Evolutionary conservation across 2,329 filamentous ascomycete species (phyloP).

Genomic region (Colletotrichum lentis): DNA sequence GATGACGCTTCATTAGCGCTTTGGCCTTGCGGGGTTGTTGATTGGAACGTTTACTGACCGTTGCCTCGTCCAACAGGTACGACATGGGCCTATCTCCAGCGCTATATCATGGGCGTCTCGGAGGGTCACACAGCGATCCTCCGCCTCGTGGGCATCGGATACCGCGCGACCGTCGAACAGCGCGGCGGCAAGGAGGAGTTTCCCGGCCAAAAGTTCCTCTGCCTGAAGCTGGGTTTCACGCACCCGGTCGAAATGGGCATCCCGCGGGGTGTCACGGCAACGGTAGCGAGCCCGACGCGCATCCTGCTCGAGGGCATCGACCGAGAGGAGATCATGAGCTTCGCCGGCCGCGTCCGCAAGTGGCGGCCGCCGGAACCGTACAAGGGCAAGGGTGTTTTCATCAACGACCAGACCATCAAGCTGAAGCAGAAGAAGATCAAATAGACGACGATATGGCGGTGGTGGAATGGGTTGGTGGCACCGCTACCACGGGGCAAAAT

Average conservation of each 20-base stretch:
- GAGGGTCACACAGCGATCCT: conserved; percentile 96
- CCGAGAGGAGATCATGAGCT: conserved; percentile 86
- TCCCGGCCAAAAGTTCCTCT: conserved; percentile 86
- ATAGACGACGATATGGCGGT: conserved; percentile 57
- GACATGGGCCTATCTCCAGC: conserved; percentile 86
- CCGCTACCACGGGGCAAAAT: not conserved
- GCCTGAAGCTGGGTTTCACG: conserved; percentile 94
- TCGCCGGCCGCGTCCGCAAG: conserved; percentile 85
- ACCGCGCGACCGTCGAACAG: conserved; percentile 86
- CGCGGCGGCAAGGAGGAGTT: conserved; percentile 77
- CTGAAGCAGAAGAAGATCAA: conserved; percentile 98
- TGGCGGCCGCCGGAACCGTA: conserved; percentile 97
- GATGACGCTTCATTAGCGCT: not conserved
- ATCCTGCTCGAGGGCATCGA: conserved; percentile 89
- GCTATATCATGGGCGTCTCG: conserved; percentile 90
- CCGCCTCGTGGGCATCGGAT: conserved; percentile 92
- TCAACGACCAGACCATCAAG: conserved; percentile 97
- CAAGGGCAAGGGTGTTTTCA: conserved; percentile 99
- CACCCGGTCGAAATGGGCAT: conserved; percentile 92
- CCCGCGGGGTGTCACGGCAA: conserved; percentile 83
- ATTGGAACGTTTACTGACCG: conserved; percentile 39
- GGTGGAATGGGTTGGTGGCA: not conserved
- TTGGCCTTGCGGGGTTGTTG: not conserved
- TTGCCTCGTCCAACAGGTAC: conserved; percentile 68
- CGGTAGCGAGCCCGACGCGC: conserved; percentile 87